Evolutionary conservation across 1,284 basidiomycete genomes (phyloP).

Genomic region (Melanopsichium pennsylvanicum): DNA sequence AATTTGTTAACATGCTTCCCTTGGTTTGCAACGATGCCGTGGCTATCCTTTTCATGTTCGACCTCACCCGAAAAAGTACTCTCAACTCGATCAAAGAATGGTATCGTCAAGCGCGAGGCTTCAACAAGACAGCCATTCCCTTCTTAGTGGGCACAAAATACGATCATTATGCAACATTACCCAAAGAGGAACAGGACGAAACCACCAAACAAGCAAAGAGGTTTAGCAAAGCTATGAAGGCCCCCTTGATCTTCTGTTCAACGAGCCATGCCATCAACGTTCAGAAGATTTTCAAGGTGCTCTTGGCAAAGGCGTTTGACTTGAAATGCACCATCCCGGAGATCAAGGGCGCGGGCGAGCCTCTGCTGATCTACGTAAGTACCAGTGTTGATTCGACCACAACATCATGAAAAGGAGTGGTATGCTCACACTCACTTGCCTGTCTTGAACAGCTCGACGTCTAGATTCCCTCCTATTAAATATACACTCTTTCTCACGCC

Average conservation of each 20-base stretch:
- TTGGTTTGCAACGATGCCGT: constrained; percentile 98
- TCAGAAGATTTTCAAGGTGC: constrained; percentile 79
- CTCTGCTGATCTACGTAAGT: constrained; percentile 55
- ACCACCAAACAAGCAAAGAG: constrained; percentile 85
- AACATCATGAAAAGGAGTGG: no score
- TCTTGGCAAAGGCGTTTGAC: constrained; percentile 56
- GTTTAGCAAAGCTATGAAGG: constrained; percentile 97
- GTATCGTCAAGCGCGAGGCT: constrained; percentile 97
- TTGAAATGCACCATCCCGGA: constrained; percentile 60
- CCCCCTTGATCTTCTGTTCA: constrained; percentile 96
- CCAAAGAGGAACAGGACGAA: constrained; percentile 96
- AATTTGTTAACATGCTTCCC: constrained; percentile 98
- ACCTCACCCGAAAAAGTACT: constrained; percentile 93
- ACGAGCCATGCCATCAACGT: constrained; percentile 98
- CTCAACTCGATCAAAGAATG: constrained; percentile 98
- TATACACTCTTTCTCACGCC: no score
- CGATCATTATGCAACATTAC: constrained; percentile 93
- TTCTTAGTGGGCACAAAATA: constrained; percentile 91
- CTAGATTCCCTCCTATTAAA: not conserved
- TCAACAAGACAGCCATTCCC: constrained; percentile 75
- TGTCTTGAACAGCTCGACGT: constrained; percentile 18
- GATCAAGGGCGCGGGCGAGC: constrained; percentile 54
- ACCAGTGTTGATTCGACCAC: no score
- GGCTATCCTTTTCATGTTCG: constrained; percentile 99
- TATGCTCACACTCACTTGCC: no score